Conservation (phyloP, 306 rosid genomes). For the Trifolium subterraneum region DNA sequence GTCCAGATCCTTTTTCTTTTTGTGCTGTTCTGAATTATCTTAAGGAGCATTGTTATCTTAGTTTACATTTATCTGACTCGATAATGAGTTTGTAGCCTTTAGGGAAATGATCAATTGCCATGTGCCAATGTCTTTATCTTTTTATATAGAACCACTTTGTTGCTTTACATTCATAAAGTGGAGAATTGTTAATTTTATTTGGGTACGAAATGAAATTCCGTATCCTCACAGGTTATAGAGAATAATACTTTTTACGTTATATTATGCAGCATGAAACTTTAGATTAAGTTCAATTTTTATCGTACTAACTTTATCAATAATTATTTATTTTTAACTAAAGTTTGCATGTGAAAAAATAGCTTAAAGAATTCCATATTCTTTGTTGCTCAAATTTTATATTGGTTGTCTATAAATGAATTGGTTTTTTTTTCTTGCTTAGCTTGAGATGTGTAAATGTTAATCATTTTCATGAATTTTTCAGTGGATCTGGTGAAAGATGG, state of each 20-base stretch:
- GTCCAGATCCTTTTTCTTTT: no score
- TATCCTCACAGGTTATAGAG: not conserved
- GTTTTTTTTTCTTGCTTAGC: not conserved
- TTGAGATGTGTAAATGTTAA: not conserved
- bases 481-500: constrained; percentile 68
- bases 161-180: not conserved
- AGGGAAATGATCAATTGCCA: not conserved
- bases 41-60: not conserved
- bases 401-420: not conserved
- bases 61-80: not conserved
- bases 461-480: constrained; percentile 30
- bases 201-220: not conserved
- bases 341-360: not conserved
- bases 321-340: not conserved
- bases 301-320: not conserved
- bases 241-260: not conserved
- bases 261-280: not conserved
- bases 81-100: not conserved
- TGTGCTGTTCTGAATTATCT: not conserved
- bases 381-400: not conserved
- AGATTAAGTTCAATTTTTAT: not conserved
- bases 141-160: not conserved
- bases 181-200: not conserved
- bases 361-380: not conserved
- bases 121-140: not conserved